Percentiles rank a stretch among this genome's conserved stretches.
Conservation (phyloP, 371 early-diverging fungal species). For the Mucor velutinosus region DNA sequence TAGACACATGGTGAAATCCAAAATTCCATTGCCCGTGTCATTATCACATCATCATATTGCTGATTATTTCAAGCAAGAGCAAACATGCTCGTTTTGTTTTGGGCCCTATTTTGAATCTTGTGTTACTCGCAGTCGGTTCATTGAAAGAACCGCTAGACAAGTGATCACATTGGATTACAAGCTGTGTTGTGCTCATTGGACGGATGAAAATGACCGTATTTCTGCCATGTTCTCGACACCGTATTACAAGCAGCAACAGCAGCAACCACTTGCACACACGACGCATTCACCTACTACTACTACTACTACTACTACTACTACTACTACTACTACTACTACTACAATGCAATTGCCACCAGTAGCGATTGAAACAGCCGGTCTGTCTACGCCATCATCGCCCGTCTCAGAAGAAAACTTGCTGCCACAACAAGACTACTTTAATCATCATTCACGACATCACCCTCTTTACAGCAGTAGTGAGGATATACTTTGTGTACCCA, state of each 20-base stretch:
- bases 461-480: not conserved
- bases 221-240: conserved; percentile 35
- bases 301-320: not conserved
- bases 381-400: not conserved
- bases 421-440: not conserved
- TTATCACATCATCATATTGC: conserved; percentile 56
- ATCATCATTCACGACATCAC: not conserved
- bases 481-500: not conserved
- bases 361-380: not conserved
- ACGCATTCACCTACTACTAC: not conserved
- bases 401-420: not conserved
- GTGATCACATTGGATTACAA: conserved; percentile 39
- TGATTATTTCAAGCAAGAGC: conserved; percentile 66
- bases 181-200: conserved; percentile 51
- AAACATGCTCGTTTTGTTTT: conserved; percentile 81
- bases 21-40: conserved; percentile 56
- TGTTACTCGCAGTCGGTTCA: conserved; percentile 61
- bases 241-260: not conserved
- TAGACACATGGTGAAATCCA: conserved; percentile 69
- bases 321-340: not conserved
- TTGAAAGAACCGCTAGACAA: conserved; percentile 61
- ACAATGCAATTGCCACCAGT: not conserved
- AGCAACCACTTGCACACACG: not conserved
- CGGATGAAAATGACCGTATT: conserved; percentile 39
- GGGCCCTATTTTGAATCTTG: conserved; percentile 85